Evolutionary conservation across 257 asterid genomes (phyloP), one percentile per base, ranked within the genome.

Genomic region (Echium plantagineum): DNA sequence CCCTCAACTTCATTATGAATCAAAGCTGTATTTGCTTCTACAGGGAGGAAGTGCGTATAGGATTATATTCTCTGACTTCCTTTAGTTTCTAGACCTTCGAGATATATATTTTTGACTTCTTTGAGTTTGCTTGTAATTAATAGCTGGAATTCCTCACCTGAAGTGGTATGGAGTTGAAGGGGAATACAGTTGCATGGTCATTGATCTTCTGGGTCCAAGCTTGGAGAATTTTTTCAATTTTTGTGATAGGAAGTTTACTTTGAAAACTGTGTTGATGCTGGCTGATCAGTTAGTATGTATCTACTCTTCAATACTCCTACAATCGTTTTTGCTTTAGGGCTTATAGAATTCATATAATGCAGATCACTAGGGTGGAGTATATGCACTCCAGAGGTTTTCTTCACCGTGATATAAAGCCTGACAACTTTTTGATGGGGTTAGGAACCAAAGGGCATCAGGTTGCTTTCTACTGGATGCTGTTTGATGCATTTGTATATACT

Each of bases 401-500:
- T 76, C 96, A 89, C 78, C 96, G 96, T 52, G 96, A 89, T 68
- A 82, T 89, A 66, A 89, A 89, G 80, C 96, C 96, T 10, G 96
- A 89, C 70, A 89, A 89, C 80, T 89, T 89, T 76, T 74, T 88
- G 68, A 88, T 88, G 95, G 96, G 96, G 31, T 70, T 88, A 72
- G 96, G 96, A 51, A 94, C 90, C 60, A 85, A 88, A 77, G 95
- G 94, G 53, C 83, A 86, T 70, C 96, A 88, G 96, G 96, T 88
- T 5, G 16, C 17, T 55, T 55, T 55, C 21, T 60, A 21, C 26
- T 24, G 26, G 38, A 5, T 31, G 38, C 6, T 31, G 38, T 42
- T 42, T 9, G 21, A 63, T 78, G 49, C 52, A 69, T 73, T 31
- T 38, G 15, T 38, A 7, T 38, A 9, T 38, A 38, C 15, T 38